Evolutionary conservation across 2,329 filamentous ascomycete species (phyloP).

Genomic region (Ophiostoma ips): DNA sequence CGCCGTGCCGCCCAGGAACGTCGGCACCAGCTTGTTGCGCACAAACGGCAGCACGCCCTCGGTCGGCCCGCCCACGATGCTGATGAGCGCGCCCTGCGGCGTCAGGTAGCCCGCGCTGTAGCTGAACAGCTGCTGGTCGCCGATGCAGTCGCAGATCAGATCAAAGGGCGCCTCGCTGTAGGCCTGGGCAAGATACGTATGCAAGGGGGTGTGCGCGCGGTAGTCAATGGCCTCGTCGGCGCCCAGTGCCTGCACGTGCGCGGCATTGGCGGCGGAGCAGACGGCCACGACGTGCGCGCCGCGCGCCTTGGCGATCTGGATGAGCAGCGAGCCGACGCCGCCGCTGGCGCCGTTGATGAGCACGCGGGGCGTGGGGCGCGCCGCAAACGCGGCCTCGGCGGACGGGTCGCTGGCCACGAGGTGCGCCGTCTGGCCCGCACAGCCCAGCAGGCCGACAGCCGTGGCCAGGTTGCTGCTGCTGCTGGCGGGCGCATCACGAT

Average conservation of each 20-base stretch:
- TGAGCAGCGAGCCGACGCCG: constrained; percentile 31
- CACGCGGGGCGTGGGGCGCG: constrained; percentile 22
- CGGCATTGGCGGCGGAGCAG: constrained; percentile 32
- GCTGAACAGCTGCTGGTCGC: constrained; percentile 31
- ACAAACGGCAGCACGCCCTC: constrained; percentile 20
- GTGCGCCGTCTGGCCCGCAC: constrained; percentile 23
- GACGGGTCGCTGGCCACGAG: constrained; percentile 16
- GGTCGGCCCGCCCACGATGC: constrained; percentile 20
- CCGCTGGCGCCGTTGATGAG: constrained; percentile 38
- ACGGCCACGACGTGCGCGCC: constrained; percentile 31
- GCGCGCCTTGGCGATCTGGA: constrained; percentile 31
- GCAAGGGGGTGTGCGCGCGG: constrained; percentile 22
- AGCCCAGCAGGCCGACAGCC: constrained; percentile 15
- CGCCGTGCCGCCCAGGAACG: constrained; percentile 20
- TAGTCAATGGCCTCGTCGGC: constrained; percentile 35
- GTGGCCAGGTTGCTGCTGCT: too few species aligned
- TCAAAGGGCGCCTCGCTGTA: constrained; percentile 25
- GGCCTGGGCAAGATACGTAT: constrained; percentile 20
- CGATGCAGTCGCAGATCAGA: constrained; percentile 35
- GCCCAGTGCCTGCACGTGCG: constrained; percentile 31
- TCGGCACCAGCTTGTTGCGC: constrained; percentile 20
- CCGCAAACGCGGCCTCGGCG: constrained; percentile 16
- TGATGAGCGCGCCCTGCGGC: constrained; percentile 22
- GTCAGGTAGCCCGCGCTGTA: constrained; percentile 26
- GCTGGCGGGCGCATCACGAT: constrained; percentile 13